Evolutionary conservation across 148 eudicot genomes (phyloP).

Genomic region (Fallopia convolvulus): DNA sequence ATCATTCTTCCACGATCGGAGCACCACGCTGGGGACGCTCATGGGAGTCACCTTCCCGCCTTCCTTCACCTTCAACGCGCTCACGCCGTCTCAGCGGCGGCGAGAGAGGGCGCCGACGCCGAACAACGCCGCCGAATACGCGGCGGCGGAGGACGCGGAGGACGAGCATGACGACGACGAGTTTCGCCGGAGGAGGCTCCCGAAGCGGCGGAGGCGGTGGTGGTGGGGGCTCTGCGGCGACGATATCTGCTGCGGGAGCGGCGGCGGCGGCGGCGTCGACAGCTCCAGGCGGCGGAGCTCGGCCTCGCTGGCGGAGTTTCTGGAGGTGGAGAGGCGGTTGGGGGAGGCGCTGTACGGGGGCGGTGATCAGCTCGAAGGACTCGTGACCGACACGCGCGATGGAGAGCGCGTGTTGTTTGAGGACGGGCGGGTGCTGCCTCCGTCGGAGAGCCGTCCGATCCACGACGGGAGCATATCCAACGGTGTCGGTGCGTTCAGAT

Average conservation of each 20-base stretch:
- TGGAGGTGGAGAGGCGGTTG: conserved; percentile 9
- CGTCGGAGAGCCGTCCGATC: neutral
- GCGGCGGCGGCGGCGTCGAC: neutral
- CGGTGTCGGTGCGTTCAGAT: conserved; percentile 11
- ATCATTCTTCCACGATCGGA: conserved; percentile 15
- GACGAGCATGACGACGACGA: conserved; percentile 5
- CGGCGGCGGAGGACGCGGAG: neutral
- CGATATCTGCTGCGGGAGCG: neutral
- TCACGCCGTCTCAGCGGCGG: neutral
- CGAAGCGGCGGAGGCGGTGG: conserved; percentile 11
- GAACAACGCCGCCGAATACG: neutral
- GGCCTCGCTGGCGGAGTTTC: conserved; percentile 10
- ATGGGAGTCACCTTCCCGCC: conserved; percentile 13
- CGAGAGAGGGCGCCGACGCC: neutral
- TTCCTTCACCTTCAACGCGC: conserved; percentile 4
- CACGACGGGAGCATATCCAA: neutral
- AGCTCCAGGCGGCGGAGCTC: conserved; percentile 4
- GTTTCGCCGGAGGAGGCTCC: neutral
- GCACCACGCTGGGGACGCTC: conserved; percentile 12
- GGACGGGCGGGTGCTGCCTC: conserved; percentile 11
- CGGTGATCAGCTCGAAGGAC: conserved; percentile 3
- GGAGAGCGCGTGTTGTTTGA: conserved; percentile 11
- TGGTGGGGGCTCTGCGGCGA: conserved; percentile 15
- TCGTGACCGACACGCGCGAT: conserved; percentile 6
- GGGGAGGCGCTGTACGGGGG: conserved; percentile 11